phyloP scores from a whole-genome alignment of 2,329 filamentous ascomycete species.

The Diaporthe ampelina region DNA sequence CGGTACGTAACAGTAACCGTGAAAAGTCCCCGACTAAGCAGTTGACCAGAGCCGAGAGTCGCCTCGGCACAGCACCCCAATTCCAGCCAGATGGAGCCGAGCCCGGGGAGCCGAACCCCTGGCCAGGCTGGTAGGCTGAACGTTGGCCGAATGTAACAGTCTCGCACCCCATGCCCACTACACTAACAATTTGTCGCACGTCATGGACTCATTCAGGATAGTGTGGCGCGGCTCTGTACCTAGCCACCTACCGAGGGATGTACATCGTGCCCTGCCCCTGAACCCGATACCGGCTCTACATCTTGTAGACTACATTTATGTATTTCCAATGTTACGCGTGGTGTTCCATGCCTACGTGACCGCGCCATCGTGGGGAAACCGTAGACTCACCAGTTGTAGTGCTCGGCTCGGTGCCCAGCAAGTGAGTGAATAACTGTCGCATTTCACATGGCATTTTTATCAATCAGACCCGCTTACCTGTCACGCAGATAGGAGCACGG shows the following conservation, averaged over 20 bases:
- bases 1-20: too few species aligned
- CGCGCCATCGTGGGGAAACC: not conserved
- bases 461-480: slow-evolving; percentile 6
- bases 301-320: not conserved
- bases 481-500: not conserved
- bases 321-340: not conserved
- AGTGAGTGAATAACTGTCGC: not conserved
- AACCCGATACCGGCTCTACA: slow-evolving; percentile 16
- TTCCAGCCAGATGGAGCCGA: slow-evolving; percentile 13
- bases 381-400: not conserved
- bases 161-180: not conserved
- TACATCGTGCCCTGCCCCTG: not conserved
- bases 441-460: slow-evolving; percentile 26
- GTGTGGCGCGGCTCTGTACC: not conserved
- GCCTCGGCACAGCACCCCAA: slow-evolving; percentile 1
- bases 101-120: not conserved
- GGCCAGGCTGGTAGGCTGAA: slow-evolving; percentile 1
- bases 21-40: not conserved
- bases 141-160: slow-evolving; percentile 18
- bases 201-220: slow-evolving; percentile 10
- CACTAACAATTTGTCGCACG: slow-evolving; percentile 19
- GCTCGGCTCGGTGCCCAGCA: not conserved
- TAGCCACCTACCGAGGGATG: too few species aligned
- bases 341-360: not conserved
- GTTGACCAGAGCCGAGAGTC: slow-evolving; percentile 4